Base-by-base conservation (phyloP, 192 early-diverging fungal genomes). In the Umbelopsis ramanniana region DNA sequence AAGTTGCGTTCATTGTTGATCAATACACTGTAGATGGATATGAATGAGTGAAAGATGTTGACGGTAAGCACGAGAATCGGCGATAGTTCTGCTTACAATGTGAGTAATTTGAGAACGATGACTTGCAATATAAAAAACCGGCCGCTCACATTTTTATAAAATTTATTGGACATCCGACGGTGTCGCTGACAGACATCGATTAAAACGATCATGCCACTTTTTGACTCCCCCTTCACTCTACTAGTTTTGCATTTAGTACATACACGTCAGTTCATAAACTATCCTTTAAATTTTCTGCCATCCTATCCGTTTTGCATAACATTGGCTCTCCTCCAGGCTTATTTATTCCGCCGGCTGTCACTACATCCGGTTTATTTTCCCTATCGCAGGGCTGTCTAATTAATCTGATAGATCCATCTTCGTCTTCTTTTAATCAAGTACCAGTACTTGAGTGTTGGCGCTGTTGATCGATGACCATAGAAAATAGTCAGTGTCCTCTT, bases 1-100 rank as follows among this genome's bases (percentile, higher is more conserved):
- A 68, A 43, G 77, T 23, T 55, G 76, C 57, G 57, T 63, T 63
- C 57, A 63, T 63, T 29, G 33, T 15, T 37, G 57, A 9, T 12
- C 33, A 35, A 60, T 6, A 60, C 55, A 60, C 57, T 63, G 14
- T n/a, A 38, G 26, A 33, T 17, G 24, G 11, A 55, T 29, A 55
- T 12, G 8, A 15, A 33, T 29, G 12, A 57, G 54, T 33, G 19
- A 23, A 11, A 9, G 6, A 33, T 29, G 23, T 33, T 7, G 7
- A 33, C 0, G 54, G 4, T 35, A 4, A 17, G 12, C 2, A 6
- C 14, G 24, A 9, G 24, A 17, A 12, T 12, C 11, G 29, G 23
- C 33, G 29, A 29, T 29, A 17, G 2, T 21, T 19, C 12, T 63
- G 29, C 57, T 63, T 63, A 63, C 57, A 38, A 26, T 29, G 24